A percentile compares a stretch with the other conserved stretches of the same genome.
Evolutionary conservation across 2,329 filamentous ascomycete species (phyloP).

Genomic region (Alternaria rosae): DNA sequence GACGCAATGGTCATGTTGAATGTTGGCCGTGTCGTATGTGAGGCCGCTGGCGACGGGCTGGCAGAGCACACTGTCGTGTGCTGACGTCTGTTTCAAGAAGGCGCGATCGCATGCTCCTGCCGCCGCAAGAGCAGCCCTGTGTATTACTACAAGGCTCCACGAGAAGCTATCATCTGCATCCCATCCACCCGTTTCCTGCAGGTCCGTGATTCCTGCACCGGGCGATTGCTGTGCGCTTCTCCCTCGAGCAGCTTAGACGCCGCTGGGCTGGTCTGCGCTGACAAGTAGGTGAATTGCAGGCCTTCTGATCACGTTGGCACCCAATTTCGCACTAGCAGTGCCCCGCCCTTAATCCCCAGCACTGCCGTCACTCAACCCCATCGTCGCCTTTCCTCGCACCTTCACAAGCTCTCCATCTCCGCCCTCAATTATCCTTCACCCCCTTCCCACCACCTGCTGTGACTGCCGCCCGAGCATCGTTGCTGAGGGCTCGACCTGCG

Average conservation of each 20-base stretch:
- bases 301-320: constrained; percentile 21
- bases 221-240: constrained; percentile 3
- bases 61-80: constrained; percentile 19
- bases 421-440: constrained; percentile 33
- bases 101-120: constrained; percentile 22
- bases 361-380: constrained; percentile 33
- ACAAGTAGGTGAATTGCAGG: constrained; percentile 17
- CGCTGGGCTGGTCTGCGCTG: constrained; percentile 9
- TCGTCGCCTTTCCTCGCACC: constrained; percentile 32
- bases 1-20: constrained; percentile 11
- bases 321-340: constrained; percentile 24
- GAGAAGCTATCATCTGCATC: constrained; percentile 14
- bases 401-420: constrained; percentile 22
- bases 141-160: constrained; percentile 14
- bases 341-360: constrained; percentile 34
- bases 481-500: constrained; percentile 26
- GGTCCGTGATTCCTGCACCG: constrained; percentile 20
- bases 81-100: constrained; percentile 36
- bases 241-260: constrained; percentile 7
- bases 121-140: constrained; percentile 17
- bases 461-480: constrained; percentile 16
- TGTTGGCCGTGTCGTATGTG: not conserved
- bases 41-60: not conserved
- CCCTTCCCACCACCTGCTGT: constrained; percentile 9
- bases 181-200: constrained; percentile 11